phyloP scores from a whole-genome alignment of 129 eudicot species.

The Artemisia tridentata region DNA sequence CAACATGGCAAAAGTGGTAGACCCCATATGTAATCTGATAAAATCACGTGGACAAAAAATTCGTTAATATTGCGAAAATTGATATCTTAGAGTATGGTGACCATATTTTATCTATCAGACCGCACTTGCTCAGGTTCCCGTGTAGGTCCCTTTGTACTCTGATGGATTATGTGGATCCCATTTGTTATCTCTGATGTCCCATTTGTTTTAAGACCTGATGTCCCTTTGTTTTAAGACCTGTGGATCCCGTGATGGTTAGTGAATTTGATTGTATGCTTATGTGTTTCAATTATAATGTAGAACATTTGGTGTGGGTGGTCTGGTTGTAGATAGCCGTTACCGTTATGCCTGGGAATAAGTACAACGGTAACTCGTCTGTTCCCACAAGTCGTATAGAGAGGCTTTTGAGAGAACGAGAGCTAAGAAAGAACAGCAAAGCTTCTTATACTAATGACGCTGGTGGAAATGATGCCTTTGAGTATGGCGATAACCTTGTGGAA shows the following conservation, averaged over 20 bases:
- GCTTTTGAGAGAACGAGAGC: conserved; percentile 73
- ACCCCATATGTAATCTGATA: conserved; percentile 35
- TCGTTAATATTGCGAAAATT: no score
- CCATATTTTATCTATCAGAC: no score
- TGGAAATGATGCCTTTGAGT: conserved; percentile 36
- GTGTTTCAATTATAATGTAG: conserved; percentile 49
- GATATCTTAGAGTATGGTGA: no score
- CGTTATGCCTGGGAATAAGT: conserved; percentile 84
- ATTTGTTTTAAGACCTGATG: conserved; percentile 31
- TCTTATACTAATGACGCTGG: conserved; percentile 39
- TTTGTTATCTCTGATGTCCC: conserved; percentile 40
- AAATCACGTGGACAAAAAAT: conserved; percentile 35
- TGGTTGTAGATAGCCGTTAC: conserved; percentile 33
- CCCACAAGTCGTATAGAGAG: conserved; percentile 65
- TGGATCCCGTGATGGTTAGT: neutral
- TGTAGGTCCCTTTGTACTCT: conserved; percentile 40
- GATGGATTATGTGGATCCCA: conserved; percentile 50
- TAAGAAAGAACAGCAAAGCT: conserved; percentile 51
- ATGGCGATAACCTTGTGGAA: conserved; percentile 38
- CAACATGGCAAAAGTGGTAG: conserved; percentile 22
- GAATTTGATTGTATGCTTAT: conserved; percentile 13
- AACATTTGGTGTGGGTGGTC: conserved; percentile 41
- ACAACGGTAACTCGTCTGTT: conserved; percentile 43
- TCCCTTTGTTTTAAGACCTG: conserved; percentile 31
- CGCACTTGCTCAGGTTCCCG: no score